Percentiles rank a stretch among this genome's conserved stretches.
phyloP scores from a whole-genome alignment of 2,329 filamentous ascomycete species.

The Alternaria viburni region DNA sequence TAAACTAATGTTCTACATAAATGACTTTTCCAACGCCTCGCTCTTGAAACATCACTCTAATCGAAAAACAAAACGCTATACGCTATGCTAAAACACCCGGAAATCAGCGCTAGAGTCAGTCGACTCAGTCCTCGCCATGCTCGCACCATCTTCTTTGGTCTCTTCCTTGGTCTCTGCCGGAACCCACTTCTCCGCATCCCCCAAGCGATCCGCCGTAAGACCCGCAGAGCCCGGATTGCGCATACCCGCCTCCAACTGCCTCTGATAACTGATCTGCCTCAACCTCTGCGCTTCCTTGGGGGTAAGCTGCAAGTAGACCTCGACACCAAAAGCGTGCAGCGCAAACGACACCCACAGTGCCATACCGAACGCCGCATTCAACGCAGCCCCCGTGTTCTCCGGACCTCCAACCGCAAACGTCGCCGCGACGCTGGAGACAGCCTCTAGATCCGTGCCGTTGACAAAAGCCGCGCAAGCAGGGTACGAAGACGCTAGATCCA shows the following conservation, averaged over 20 bases:
- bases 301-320: slow-evolving; percentile 54
- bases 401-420: slow-evolving; percentile 26
- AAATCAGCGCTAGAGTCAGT: neutral
- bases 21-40: neutral
- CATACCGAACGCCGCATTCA: slow-evolving; percentile 60
- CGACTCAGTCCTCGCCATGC: neutral
- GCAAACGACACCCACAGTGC: slow-evolving; percentile 60
- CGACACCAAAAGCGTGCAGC: slow-evolving; percentile 54
- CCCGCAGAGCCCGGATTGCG: slow-evolving; percentile 49
- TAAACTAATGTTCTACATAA: neutral
- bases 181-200: slow-evolving; percentile 36
- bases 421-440: slow-evolving; percentile 32
- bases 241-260: slow-evolving; percentile 62
- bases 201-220: slow-evolving; percentile 33
- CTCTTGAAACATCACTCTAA: neutral
- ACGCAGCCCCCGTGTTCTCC: slow-evolving; percentile 50
- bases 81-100: neutral
- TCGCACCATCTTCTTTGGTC: slow-evolving; percentile 5
- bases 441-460: slow-evolving; percentile 35
- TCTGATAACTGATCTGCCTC: slow-evolving; percentile 62
- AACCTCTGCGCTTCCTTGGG: slow-evolving; percentile 61
- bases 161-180: slow-evolving; percentile 8
- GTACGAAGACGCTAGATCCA: slow-evolving; percentile 41
- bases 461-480: slow-evolving; percentile 55
- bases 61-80: neutral